These are phyloP conservation scores for Pinus taeda DNA, from an alignment of 75 land plant genomes.

Conservation along the genomic window DNA sequence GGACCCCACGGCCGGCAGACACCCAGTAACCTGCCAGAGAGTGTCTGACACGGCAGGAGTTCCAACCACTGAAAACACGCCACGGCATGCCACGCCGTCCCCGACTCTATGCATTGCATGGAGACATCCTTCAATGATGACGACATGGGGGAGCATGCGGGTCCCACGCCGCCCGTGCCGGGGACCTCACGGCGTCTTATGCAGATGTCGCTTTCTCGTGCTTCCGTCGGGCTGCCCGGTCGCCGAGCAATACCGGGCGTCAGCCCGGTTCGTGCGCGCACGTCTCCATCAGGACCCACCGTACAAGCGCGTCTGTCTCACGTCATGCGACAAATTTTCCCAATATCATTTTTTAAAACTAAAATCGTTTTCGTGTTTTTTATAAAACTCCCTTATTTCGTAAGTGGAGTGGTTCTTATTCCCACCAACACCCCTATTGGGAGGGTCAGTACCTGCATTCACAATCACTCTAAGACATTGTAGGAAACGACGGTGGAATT, in stretches of 20 bases:
- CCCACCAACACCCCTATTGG: no score
- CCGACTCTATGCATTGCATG: background rate
- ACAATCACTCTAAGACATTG: no score
- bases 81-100: background rate
- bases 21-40: background rate
- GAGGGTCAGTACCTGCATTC: no score
- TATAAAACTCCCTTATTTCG: no score
- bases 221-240: no score
- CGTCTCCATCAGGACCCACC: conserved; percentile 5
- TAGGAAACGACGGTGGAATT: no score
- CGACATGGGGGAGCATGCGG: background rate
- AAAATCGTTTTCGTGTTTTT: no score
- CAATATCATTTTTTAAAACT: background rate
- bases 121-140: background rate
- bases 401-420: no score
- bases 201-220: background rate
- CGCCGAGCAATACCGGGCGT: background rate
- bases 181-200: conserved; percentile 1
- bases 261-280: background rate
- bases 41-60: background rate
- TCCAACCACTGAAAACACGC: background rate
- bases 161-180: conserved; percentile 8
- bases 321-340: conserved; percentile 1
- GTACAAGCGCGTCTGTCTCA: conserved; percentile 9
- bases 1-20: background rate